These are phyloP conservation scores for Vitis cinerea DNA, from an alignment of 164 flowering plant genomes.

Conservation along the genomic window DNA sequence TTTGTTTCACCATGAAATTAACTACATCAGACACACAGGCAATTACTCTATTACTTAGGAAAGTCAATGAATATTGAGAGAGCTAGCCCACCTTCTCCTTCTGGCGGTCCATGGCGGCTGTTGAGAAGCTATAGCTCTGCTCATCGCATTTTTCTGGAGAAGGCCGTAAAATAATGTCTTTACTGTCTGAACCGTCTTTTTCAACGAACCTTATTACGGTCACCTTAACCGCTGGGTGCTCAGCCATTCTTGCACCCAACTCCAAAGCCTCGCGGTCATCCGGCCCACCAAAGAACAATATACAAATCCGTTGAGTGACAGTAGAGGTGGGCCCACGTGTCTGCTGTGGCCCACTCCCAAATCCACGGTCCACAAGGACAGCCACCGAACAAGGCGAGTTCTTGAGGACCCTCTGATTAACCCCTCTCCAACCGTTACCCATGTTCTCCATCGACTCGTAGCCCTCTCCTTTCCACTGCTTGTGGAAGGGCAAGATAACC, in stretches of 20 bases:
- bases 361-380: conserved; percentile 14
- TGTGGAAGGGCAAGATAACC: conserved; percentile 72
- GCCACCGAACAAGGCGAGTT: conserved; percentile 6
- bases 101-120: conserved; percentile 37
- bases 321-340: conserved; percentile 16
- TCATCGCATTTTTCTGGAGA: conserved; percentile 26
- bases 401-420: conserved; percentile 13
- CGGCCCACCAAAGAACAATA: conserved; percentile 76
- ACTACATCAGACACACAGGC: no score
- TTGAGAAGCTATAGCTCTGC: conserved; percentile 43
- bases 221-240: conserved; percentile 54
- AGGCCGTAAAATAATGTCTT: conserved; percentile 21
- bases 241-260: conserved; percentile 62
- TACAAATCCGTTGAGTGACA: conserved; percentile 31
- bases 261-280: conserved; percentile 71
- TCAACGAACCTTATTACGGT: conserved; percentile 43
- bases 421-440: conserved; percentile 10
- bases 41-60: no score
- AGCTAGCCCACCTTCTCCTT: conserved; percentile 30
- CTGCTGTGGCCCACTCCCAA: conserved; percentile 1
- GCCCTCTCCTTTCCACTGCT: conserved; percentile 30
- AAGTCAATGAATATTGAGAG: no score
- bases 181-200: conserved; percentile 1
- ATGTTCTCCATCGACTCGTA: conserved; percentile 31
- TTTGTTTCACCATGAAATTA: not conserved